Percentiles rank a stretch among this genome's conserved stretches.
phyloP scores from a whole-genome alignment of 805 yeast species.

The Suhomyces emberorum region DNA sequence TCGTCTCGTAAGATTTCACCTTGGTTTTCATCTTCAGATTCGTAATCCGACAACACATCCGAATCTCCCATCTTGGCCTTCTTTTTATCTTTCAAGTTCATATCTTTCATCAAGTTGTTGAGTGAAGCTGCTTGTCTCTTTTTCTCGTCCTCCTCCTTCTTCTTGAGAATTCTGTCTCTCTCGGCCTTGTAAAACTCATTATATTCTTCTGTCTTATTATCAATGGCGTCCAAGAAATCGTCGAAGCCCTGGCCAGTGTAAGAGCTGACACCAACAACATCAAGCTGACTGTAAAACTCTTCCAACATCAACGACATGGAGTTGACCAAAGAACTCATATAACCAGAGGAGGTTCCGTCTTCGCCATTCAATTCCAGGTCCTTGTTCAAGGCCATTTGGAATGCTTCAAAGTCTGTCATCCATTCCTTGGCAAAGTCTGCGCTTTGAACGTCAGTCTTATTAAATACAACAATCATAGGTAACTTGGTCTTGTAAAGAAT shows the following conservation, averaged over 20 bases:
- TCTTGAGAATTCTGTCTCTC: slow-evolving; percentile 73
- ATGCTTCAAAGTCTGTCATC: slow-evolving; percentile 95
- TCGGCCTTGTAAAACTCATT: slow-evolving; percentile 79
- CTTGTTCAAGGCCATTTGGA: slow-evolving; percentile 71
- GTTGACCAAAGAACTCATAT: slow-evolving; percentile 90
- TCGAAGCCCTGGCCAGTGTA: slow-evolving; percentile 94
- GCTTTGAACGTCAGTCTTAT: slow-evolving; percentile 85
- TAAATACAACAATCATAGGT: slow-evolving; percentile 95
- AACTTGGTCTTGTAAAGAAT: slow-evolving; percentile 91
- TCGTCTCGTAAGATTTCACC: slow-evolving; percentile 43
- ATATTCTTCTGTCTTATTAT: slow-evolving; percentile 83
- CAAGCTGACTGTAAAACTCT: slow-evolving; percentile 90
- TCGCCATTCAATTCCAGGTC: slow-evolving; percentile 67
- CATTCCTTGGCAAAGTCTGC: slow-evolving; percentile 90
- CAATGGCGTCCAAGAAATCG: slow-evolving; percentile 82
- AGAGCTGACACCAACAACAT: slow-evolving; percentile 89
- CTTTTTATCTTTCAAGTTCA: slow-evolving; percentile 55
- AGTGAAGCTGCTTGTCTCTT: slow-evolving; percentile 68
- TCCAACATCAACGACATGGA: slow-evolving; percentile 95
- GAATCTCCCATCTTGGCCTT: slow-evolving; percentile 31
- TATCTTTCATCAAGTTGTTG: slow-evolving; percentile 75
- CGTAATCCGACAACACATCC: slow-evolving; percentile 50
- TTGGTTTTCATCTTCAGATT: slow-evolving; percentile 43
- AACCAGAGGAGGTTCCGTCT: slow-evolving; percentile 67
- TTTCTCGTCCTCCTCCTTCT: slow-evolving; percentile 74